A percentile compares a stretch with the other conserved stretches of the same genome.
phyloP scores from a whole-genome alignment of 148 eudicot species.

The Camellia lanceoleosa region DNA sequence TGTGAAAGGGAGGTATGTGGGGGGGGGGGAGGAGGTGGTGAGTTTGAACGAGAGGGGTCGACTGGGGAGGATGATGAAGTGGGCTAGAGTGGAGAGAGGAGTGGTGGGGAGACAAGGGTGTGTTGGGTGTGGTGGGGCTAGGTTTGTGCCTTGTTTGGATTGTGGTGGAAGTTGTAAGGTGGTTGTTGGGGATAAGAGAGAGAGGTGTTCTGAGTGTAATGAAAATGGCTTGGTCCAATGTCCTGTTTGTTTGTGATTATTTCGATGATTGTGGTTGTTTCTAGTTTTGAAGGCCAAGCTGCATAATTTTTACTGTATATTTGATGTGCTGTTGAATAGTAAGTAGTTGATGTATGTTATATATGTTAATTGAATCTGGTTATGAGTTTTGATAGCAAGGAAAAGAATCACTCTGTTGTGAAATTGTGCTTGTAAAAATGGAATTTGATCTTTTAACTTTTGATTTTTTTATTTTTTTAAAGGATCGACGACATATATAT shows the following conservation, averaged over 20 bases:
- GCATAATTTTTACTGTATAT: no score
- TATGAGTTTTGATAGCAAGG: no score
- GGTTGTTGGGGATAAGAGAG: slow-evolving; percentile 40
- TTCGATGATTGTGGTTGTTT: no score
- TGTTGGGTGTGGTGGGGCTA: slow-evolving; percentile 85
- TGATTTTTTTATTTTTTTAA: no score
- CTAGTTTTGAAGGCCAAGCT: no score
- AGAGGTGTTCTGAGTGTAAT: slow-evolving; percentile 78
- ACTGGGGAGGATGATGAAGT: slow-evolving; percentile 59
- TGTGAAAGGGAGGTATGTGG: slow-evolving; percentile 75
- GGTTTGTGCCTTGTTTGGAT: slow-evolving; percentile 85
- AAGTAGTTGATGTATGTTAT: no score
- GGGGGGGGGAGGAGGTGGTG: slow-evolving; percentile 86
- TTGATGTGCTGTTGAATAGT: no score
- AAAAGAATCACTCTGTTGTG: no score
- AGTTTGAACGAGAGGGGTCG: slow-evolving; percentile 71
- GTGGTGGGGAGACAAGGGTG: slow-evolving; percentile 75
- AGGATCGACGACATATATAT: no score
- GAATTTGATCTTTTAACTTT: no score
- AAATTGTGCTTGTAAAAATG: no score
- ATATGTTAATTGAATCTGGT: no score
- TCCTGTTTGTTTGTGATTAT: slow-evolving; percentile 40
- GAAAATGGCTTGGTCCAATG: slow-evolving; percentile 91
- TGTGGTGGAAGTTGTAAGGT: slow-evolving; percentile 93
- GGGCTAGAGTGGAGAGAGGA: slow-evolving; percentile 74